Evolutionary conservation across 2,329 filamentous ascomycete genomes (phyloP).

Genomic region (Curvularia eragrostidis): DNA sequence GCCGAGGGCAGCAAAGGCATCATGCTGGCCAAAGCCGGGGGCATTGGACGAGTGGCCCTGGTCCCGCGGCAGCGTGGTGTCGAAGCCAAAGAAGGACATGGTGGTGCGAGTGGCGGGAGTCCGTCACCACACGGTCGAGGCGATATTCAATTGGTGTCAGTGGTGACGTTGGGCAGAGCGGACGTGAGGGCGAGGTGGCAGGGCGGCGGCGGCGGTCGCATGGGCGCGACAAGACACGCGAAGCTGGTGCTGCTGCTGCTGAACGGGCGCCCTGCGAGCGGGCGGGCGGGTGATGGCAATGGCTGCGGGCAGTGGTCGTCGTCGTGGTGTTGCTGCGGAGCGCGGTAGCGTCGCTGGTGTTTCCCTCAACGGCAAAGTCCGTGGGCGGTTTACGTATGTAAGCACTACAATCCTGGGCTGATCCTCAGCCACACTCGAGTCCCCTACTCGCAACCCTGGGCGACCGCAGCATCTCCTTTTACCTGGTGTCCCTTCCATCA

Average conservation of each 20-base stretch:
- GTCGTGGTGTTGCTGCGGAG: neutral
- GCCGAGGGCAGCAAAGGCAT: constrained; percentile 87
- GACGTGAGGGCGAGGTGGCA: neutral
- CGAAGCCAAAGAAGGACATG: constrained; percentile 95
- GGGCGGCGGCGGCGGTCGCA: constrained; percentile 7
- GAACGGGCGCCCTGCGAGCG: neutral
- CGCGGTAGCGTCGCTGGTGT: too few species aligned
- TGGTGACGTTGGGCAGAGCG: constrained; percentile 31
- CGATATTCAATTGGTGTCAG: constrained; percentile 14
- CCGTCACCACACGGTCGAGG: constrained; percentile 4
- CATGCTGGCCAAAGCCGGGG: constrained; percentile 83
- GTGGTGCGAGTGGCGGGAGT: constrained; percentile 20
- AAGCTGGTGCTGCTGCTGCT: neutral
- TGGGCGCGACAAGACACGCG: constrained; percentile 1
- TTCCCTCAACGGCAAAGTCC: neutral
- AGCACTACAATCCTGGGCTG: neutral
- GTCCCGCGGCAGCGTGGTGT: constrained; percentile 70
- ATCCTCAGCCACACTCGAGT: constrained; percentile 1
- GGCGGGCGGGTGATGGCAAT: neutral
- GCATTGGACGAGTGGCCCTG: constrained; percentile 70
- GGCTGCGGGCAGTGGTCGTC: neutral
- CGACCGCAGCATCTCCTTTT: constrained; percentile 15
- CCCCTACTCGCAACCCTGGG: neutral
- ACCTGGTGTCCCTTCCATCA: constrained; percentile 13
- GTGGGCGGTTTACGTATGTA: neutral